Conservation (phyloP, 768 basidiomycete species). For the Agaricus bisporus region DNA sequence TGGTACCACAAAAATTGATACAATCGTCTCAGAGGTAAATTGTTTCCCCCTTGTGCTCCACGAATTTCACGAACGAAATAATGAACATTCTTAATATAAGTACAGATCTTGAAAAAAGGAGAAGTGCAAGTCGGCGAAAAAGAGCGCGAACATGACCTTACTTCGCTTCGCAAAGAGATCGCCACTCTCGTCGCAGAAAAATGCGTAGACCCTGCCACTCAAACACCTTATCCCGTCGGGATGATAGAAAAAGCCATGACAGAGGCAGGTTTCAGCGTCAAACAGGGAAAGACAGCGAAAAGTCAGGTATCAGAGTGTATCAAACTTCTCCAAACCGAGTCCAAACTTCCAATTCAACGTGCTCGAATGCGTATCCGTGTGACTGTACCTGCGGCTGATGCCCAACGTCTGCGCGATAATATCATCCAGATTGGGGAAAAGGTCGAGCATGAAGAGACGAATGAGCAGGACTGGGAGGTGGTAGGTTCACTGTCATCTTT, state of each 20-base stretch:
- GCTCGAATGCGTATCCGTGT: conserved; percentile 91
- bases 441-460: conserved; percentile 77
- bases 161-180: conserved; percentile 80
- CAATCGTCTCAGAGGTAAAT: conserved; percentile 80
- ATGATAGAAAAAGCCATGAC: conserved; percentile 98
- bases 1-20: conserved; percentile 62
- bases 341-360: conserved; percentile 87
- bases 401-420: conserved; percentile 62
- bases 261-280: conserved; percentile 90
- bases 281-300: conserved; percentile 86
- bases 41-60: conserved; percentile 7
- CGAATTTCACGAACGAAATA: neutral
- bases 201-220: conserved; percentile 89
- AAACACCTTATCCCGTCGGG: conserved; percentile 85
- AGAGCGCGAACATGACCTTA: conserved; percentile 87
- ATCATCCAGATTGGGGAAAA: conserved; percentile 71
- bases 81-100: neutral
- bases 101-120: conserved; percentile 88
- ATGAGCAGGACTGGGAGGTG: conserved; percentile 75
- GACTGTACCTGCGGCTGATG: conserved; percentile 62
- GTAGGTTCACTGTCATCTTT: conserved; percentile 40
- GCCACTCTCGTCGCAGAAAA: conserved; percentile 93
- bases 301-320: conserved; percentile 93
- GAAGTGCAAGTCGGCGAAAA: conserved; percentile 97
- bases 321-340: conserved; percentile 72